These are phyloP conservation scores for Auriscalpium vulgare DNA, from an alignment of 768 basidiomycete genomes.

Conservation along the genomic window DNA sequence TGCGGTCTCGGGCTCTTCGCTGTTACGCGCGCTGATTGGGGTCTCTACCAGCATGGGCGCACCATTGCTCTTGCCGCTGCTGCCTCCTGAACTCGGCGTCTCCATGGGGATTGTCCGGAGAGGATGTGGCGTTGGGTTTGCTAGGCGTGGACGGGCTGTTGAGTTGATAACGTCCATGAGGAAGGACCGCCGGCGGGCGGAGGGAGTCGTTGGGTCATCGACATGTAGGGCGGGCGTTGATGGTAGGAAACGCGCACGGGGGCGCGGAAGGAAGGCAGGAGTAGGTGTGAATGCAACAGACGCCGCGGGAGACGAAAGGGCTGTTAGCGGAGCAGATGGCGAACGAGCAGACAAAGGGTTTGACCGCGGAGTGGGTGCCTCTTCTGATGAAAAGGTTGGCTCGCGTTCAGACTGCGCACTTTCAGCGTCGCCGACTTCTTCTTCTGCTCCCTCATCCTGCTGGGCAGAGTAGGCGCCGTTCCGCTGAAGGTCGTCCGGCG, in stretches of 20 bases:
- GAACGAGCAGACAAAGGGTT: conserved; percentile 19
- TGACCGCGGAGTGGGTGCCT: conserved; percentile 18
- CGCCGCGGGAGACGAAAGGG: conserved; percentile 46
- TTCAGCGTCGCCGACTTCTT: not conserved
- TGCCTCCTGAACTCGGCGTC: conserved; percentile 21
- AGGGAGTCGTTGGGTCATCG: conserved; percentile 52
- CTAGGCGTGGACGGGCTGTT: conserved; percentile 65
- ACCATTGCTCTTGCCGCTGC: conserved; percentile 25
- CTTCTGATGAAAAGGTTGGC: conserved; percentile 71
- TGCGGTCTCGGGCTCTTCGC: conserved; percentile 19
- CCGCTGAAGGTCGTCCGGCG: not conserved
- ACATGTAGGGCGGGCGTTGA: conserved; percentile 22
- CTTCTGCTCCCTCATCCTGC: not conserved
- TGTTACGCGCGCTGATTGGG: conserved; percentile 9
- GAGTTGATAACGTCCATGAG: conserved; percentile 80
- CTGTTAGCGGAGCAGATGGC: conserved; percentile 30
- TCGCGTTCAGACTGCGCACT: conserved; percentile 25
- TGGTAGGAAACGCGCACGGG: conserved; percentile 51
- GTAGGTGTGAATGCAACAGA: conserved; percentile 62
- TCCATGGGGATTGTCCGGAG: conserved; percentile 16
- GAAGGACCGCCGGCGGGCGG: conserved; percentile 70
- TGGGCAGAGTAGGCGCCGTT: not conserved
- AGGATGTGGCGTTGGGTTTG: conserved; percentile 57
- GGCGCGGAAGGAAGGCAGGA: conserved; percentile 53
- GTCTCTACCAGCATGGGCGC: no score